phyloP scores from a whole-genome alignment of 768 basidiomycete genomes.

The Floccularia luteovirens region DNA sequence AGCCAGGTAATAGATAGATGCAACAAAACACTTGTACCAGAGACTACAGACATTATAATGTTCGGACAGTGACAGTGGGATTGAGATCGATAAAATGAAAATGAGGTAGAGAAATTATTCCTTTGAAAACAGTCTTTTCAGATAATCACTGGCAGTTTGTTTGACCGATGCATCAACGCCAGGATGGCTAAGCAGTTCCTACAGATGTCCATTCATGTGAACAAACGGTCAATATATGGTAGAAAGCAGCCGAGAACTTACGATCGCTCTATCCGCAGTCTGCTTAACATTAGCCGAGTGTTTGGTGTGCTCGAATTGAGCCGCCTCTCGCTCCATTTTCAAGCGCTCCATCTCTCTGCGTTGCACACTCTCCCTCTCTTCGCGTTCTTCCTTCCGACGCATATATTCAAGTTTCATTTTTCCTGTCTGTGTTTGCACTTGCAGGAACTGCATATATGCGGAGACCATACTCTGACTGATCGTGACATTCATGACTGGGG shows the following conservation, averaged over 20 bases:
- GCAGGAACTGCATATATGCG: constrained; percentile 52
- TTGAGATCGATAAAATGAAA: too few species aligned
- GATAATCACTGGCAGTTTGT: constrained; percentile 62
- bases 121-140: constrained; percentile 54
- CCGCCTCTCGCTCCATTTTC: constrained; percentile 47
- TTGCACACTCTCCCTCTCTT: constrained; percentile 46
- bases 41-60: too few species aligned
- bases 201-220: not conserved
- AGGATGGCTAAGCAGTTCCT: constrained; percentile 55
- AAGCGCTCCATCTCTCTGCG: constrained; percentile 46
- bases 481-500: constrained; percentile 37
- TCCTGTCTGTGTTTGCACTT: constrained; percentile 60
- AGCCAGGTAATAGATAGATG: too few species aligned
- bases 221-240: not conserved
- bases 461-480: constrained; percentile 51
- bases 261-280: constrained; percentile 59
- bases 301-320: constrained; percentile 46
- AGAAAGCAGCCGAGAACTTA: constrained; percentile 16
- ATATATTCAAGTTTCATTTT: constrained; percentile 67
- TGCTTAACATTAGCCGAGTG: constrained; percentile 47
- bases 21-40: too few species aligned
- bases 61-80: too few species aligned
- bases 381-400: constrained; percentile 61
- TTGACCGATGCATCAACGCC: constrained; percentile 52
- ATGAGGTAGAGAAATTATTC: constrained; percentile 17